Evolutionary conservation across 106 monocot genomes (phyloP), one percentile per base, ranked within the genome.

Genomic region (Triglochin maritima): DNA sequence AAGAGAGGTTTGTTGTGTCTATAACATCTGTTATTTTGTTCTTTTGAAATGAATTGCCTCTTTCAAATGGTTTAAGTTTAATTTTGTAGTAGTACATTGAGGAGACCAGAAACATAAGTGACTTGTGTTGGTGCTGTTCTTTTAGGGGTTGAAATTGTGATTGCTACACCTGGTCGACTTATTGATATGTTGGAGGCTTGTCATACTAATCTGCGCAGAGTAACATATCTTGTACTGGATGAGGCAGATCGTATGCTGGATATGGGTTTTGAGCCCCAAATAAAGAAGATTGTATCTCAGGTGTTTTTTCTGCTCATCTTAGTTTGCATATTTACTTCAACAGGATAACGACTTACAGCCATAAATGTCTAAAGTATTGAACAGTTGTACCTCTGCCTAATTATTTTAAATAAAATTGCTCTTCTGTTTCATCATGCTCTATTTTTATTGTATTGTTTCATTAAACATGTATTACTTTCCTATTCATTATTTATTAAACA

Each of bases 221-320:
- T 95, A 56, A 90, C 94, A 12, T 95, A 90, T 63, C 94, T 95
- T 72, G 94, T 90, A 47, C 61, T 95, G 74, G 94, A 95, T 78
- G 94, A 95, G 78, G 94, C 94, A 70, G 94, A 95, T 70, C 90
- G 94, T 15, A 95, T 95, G 94, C 71, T 95, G 73, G 94, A 95
- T 57, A 95, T 95, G 94, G 94, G 94, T 10, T 95, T 95, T 80
- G 94, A 95, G 70, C 94, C 94, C 60, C 94, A 95, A 62, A 95
- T 95, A 62, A 79, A 81, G 17, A 90, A 95, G 74, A 95, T 95
- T 72, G 9, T 95, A 9, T 81, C 94, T 69, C 94, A 95, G 71
- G 94, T 90, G 6, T 63, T 46, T 50, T 59, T 46, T 50, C 64
- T 4, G 12, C 13, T 7, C 9, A 17, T 49, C 13, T 46, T 54